Conservation (phyloP, 805 yeast genomes). For the Candida morakotiae region DNA sequence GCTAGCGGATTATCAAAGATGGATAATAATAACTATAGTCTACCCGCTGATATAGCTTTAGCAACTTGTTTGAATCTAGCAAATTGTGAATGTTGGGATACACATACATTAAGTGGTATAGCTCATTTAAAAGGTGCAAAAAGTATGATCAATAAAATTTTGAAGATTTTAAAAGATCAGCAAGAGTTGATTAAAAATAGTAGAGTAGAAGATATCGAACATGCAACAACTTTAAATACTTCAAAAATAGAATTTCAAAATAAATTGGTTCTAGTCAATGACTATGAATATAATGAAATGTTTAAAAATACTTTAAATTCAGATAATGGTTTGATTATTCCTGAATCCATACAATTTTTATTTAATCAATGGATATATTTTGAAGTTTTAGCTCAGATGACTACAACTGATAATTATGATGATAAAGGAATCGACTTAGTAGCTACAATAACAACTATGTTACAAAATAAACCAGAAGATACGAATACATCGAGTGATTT, state of each 20-base stretch:
- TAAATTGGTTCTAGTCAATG: conserved; percentile 27
- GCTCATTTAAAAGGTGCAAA: conserved; percentile 67
- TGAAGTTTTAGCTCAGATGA: conserved; percentile 65
- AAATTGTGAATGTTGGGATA: conserved; percentile 66
- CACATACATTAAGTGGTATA: conserved; percentile 62
- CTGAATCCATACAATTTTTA: conserved; percentile 45
- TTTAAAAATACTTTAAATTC: conserved; percentile 10
- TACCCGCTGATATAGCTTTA: conserved; percentile 63
- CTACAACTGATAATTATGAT: conserved; percentile 44
- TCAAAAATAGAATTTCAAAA: conserved; percentile 11
- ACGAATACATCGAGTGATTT: conserved; percentile 1
- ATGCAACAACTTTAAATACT: conserved; percentile 6
- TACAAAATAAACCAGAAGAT: conserved; percentile 17
- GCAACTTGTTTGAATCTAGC: conserved; percentile 63
- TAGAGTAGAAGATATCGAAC: conserved; percentile 8
- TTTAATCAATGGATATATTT: conserved; percentile 66
- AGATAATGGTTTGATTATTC: conserved; percentile 18
- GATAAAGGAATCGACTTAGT: conserved; percentile 40
- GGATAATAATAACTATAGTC: conserved; percentile 14
- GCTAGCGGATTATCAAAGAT: conserved; percentile 48
- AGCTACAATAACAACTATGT: conserved; percentile 34
- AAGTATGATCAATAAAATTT: conserved; percentile 51
- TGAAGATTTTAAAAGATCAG: conserved; percentile 23
- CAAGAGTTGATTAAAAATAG: conserved; percentile 14
- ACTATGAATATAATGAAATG: conserved; percentile 30